These are phyloP conservation scores for Leccinum broughii DNA, from an alignment of 768 basidiomycete genomes.

Conservation along the genomic window DNA sequence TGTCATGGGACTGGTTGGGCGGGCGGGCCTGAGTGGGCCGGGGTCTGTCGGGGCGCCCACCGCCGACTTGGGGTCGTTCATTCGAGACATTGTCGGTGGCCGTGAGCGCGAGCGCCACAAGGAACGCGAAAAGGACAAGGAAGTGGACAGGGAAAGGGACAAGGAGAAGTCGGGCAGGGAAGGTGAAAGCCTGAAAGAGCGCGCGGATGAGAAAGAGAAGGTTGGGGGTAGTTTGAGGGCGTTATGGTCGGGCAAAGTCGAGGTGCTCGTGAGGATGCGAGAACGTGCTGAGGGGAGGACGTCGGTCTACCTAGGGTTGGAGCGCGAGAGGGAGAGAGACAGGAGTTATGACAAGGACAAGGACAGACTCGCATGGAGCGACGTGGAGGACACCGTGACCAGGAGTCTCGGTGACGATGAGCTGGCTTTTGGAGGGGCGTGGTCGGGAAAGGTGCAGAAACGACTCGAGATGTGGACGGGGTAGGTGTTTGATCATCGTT, in stretches of 20 bases:
- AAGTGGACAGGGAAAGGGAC: constrained; percentile 33
- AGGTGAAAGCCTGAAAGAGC: constrained; percentile 34
- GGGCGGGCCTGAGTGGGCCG: constrained; percentile 37
- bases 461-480: constrained; percentile 52
- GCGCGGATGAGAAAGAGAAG: constrained; percentile 36
- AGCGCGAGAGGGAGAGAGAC: constrained; percentile 32
- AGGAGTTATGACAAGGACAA: constrained; percentile 29
- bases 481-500: constrained; percentile 32
- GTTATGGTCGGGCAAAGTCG: constrained; percentile 10
- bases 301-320: constrained; percentile 9
- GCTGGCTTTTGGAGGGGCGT: constrained; percentile 35
- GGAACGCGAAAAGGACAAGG: constrained; percentile 39
- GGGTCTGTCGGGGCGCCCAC: constrained; percentile 47
- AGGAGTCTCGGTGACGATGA: constrained; percentile 34
- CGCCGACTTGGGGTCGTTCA: constrained; percentile 53
- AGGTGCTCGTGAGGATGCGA: constrained; percentile 29
- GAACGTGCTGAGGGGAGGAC: constrained; percentile 29
- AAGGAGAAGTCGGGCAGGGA: constrained; percentile 39
- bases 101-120: constrained; percentile 31
- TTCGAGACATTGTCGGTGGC: constrained; percentile 41
- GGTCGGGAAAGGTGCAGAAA: constrained; percentile 45
- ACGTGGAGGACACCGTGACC: constrained; percentile 27
- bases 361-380: constrained; percentile 32
- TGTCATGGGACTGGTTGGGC: constrained; percentile 42
- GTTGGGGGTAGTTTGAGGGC: constrained; percentile 26